Conservation (phyloP, 202 grass and related monocot species). For the Schoenoplectus triqueter region DNA sequence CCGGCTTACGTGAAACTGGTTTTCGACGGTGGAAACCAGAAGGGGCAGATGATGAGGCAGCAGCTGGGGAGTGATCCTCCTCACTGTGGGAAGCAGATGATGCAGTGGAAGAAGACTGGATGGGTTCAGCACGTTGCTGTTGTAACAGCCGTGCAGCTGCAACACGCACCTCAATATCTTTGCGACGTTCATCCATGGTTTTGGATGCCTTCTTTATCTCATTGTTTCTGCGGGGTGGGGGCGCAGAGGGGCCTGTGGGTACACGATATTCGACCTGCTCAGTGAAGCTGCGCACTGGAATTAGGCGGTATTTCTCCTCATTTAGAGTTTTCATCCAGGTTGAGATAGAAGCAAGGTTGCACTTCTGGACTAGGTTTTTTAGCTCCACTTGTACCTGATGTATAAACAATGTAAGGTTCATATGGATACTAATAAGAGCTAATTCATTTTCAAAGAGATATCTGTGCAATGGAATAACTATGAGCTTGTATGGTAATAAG, state of each 20-base stretch:
- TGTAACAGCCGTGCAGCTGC: constrained; percentile 68
- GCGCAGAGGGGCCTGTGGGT: constrained; percentile 37
- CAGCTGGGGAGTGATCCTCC: constrained; percentile 56
- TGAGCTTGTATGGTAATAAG: not conserved
- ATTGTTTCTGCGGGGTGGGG: constrained; percentile 65
- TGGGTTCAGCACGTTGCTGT: constrained; percentile 53
- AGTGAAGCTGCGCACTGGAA: constrained; percentile 64
- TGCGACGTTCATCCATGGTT: constrained; percentile 79
- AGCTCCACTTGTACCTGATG: constrained; percentile 75
- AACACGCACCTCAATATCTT: constrained; percentile 87
- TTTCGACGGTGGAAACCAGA: constrained; percentile 63
- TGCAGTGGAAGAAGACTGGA: constrained; percentile 21
- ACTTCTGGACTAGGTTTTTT: constrained; percentile 64
- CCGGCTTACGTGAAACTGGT: constrained; percentile 51
- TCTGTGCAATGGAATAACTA: constrained; percentile 12
- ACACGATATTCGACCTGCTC: constrained; percentile 72
- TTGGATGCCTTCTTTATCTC: constrained; percentile 94
- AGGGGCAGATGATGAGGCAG: constrained; percentile 43
- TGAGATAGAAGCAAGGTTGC: constrained; percentile 80
- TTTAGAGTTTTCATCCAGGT: constrained; percentile 79
- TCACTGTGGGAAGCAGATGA: constrained; percentile 45
- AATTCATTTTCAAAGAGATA: not conserved
- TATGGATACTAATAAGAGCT: constrained; percentile 14
- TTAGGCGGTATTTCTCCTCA: constrained; percentile 72
- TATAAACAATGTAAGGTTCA: constrained; percentile 26